These are phyloP conservation scores for Phytophthora brassicae DNA, from an alignment of 352 stramenopile genomes.

Conservation along the genomic window DNA sequence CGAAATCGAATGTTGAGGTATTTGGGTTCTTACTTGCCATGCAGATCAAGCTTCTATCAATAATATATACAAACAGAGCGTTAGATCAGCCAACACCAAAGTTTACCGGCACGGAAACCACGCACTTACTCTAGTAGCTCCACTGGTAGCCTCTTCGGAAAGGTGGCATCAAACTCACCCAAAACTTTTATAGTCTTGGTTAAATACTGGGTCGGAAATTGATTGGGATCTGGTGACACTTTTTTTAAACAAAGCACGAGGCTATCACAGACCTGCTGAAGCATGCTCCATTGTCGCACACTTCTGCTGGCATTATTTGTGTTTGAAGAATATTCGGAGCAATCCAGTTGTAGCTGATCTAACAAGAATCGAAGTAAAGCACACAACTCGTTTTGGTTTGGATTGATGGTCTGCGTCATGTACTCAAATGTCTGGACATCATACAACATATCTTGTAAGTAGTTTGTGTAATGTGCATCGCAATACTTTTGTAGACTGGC, in stretches of 20 bases:
- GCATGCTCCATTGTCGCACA: constrained; percentile 2
- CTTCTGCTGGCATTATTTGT: background rate
- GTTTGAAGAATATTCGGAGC: background rate
- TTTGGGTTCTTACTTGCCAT: background rate
- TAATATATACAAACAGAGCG: background rate
- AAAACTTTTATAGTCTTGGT: constrained; percentile 4
- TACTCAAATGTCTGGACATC: constrained; percentile 6
- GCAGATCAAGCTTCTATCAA: constrained; percentile 1
- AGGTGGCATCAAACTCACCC: constrained; percentile 13
- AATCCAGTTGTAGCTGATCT: constrained; percentile 18
- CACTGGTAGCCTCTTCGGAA: constrained; percentile 12
- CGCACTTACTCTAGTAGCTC: constrained; percentile 12
- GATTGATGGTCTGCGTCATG: constrained; percentile 1
- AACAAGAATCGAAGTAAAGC: background rate
- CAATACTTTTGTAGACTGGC: constrained; percentile 3
- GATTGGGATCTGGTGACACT: background rate
- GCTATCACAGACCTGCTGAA: constrained; percentile 1
- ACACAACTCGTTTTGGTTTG: background rate
- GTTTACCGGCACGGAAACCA: background rate
- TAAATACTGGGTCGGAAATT: constrained; percentile 4
- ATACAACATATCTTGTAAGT: constrained; percentile 11
- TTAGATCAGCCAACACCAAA: background rate
- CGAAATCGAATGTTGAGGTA: too few relatives aligned
- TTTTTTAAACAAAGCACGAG: constrained; percentile 1
- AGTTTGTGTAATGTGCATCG: constrained; percentile 1